These are phyloP conservation scores for Chaetomium fimeti DNA, from an alignment of 495 filamentous ascomycete species.

Conservation along the genomic window DNA sequence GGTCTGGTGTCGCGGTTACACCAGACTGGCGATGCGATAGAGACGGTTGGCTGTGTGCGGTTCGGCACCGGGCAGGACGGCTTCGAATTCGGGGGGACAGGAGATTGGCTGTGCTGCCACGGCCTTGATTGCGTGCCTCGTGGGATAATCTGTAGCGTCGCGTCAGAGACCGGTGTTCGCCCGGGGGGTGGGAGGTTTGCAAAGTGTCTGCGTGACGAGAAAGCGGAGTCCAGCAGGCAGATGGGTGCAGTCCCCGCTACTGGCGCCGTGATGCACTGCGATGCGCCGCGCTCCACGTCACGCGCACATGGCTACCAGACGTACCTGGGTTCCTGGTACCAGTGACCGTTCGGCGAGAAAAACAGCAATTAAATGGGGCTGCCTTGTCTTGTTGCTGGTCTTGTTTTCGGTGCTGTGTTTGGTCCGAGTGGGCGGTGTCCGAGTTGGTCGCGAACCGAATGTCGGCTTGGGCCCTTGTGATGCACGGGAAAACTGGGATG, in stretches of 20 bases:
- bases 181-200: constrained; percentile 14
- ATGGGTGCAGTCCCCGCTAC: constrained; percentile 17
- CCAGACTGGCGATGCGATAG: constrained; percentile 31
- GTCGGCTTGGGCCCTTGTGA: constrained; percentile 33
- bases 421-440: constrained; percentile 31
- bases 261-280: constrained; percentile 13
- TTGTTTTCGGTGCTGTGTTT: constrained; percentile 3
- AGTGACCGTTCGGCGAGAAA: neutral
- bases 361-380: constrained; percentile 9
- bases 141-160: constrained; percentile 40
- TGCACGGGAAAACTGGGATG: constrained; percentile 38
- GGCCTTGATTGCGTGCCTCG: constrained; percentile 30
- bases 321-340: constrained; percentile 16
- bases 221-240: constrained; percentile 21
- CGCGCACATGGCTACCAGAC: constrained; percentile 18
- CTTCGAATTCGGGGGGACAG: constrained; percentile 22
- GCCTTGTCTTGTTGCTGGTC: neutral
- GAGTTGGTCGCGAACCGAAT: constrained; percentile 33
- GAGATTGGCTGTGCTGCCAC: constrained; percentile 36
- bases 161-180: constrained; percentile 36
- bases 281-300: constrained; percentile 13
- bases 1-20: constrained; percentile 38
- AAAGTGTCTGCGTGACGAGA: constrained; percentile 18
- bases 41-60: constrained; percentile 35
- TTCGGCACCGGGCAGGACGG: constrained; percentile 30